Percentiles rank a stretch among this genome's conserved stretches.
These are phyloP conservation scores for Teunomyces lycoperdinae DNA, from an alignment of 805 yeast species.

Conservation along the genomic window DNA sequence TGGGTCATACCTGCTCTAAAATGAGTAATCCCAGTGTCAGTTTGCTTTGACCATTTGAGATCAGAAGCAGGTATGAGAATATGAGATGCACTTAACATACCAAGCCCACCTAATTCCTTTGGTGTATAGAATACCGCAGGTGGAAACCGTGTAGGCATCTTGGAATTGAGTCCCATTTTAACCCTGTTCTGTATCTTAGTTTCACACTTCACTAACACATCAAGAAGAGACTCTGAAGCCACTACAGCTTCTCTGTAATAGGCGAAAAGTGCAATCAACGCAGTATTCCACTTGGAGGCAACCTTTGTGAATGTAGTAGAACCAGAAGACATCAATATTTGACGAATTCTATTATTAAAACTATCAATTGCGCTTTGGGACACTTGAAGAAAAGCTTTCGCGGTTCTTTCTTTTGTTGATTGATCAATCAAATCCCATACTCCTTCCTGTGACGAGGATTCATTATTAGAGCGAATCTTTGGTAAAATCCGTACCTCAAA, in stretches of 20 bases:
- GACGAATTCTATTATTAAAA: conserved; percentile 82
- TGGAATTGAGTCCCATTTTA: conserved; percentile 91
- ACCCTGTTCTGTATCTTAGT: conserved; percentile 92
- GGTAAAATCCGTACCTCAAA: conserved; percentile 91
- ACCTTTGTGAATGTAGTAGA: conserved; percentile 92
- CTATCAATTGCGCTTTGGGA: conserved; percentile 74
- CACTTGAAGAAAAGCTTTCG: conserved; percentile 83
- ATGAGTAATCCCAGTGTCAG: conserved; percentile 92
- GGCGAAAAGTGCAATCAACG: conserved; percentile 78
- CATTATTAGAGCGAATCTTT: conserved; percentile 55
- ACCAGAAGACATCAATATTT: conserved; percentile 91
- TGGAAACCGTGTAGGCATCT: conserved; percentile 98
- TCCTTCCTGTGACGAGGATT: conserved; percentile 65
- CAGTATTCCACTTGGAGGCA: conserved; percentile 95
- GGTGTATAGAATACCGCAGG: conserved; percentile 99
- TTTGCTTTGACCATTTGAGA: conserved; percentile 84
- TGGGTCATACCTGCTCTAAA: conserved; percentile 92
- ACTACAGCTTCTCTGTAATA: conserved; percentile 93
- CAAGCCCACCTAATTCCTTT: conserved; percentile 94
- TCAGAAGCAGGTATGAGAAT: conserved; percentile 93
- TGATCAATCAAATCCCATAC: conserved; percentile 85
- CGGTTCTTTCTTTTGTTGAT: conserved; percentile 76
- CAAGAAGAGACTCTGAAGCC: conserved; percentile 74
- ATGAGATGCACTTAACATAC: conserved; percentile 97
- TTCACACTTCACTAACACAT: conserved; percentile 83